phyloP scores from a whole-genome alignment of 2,329 filamentous ascomycete genomes.

The Fusarium beomiforme region DNA sequence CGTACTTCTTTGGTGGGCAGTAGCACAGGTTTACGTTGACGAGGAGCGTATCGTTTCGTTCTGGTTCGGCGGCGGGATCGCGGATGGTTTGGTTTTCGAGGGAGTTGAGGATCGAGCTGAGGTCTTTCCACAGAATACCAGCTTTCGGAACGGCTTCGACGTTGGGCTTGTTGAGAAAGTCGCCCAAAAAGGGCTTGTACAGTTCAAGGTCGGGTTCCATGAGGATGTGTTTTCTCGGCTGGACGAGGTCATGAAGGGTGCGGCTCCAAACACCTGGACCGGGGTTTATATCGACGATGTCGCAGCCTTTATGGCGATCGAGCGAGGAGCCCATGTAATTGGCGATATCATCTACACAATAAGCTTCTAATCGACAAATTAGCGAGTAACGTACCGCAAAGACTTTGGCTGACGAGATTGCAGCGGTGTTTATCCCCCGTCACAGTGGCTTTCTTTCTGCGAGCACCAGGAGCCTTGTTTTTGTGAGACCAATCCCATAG shows the following conservation, averaged over 20 bases:
- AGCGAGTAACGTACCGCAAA: constrained; percentile 55
- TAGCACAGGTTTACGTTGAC: constrained; percentile 74
- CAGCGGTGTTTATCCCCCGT: constrained; percentile 53
- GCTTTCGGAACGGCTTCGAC: constrained; percentile 64
- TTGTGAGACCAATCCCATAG: constrained; percentile 39
- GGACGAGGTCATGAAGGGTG: constrained; percentile 77
- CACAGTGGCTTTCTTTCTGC: constrained; percentile 14
- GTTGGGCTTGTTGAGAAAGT: constrained; percentile 61
- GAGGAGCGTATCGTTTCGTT: constrained; percentile 77
- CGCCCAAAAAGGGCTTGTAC: constrained; percentile 70
- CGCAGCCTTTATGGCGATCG: constrained; percentile 77
- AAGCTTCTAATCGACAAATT: not conserved
- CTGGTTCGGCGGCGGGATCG: constrained; percentile 51
- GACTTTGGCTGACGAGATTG: constrained; percentile 61
- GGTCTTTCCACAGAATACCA: constrained; percentile 69
- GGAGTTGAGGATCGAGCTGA: constrained; percentile 61
- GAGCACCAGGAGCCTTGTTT: no score
- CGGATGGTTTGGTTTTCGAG: constrained; percentile 65
- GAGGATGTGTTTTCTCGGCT: constrained; percentile 84
- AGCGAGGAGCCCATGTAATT: constrained; percentile 76
- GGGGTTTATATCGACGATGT: constrained; percentile 88
- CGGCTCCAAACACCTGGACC: constrained; percentile 81
- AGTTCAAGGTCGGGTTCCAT: constrained; percentile 74
- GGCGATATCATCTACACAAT: constrained; percentile 70
- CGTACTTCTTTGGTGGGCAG: constrained; percentile 60